Evolutionary conservation across 805 yeast species (phyloP), one percentile per base, ranked within the genome.

Genomic region (Zygosaccharomyces lentus): DNA sequence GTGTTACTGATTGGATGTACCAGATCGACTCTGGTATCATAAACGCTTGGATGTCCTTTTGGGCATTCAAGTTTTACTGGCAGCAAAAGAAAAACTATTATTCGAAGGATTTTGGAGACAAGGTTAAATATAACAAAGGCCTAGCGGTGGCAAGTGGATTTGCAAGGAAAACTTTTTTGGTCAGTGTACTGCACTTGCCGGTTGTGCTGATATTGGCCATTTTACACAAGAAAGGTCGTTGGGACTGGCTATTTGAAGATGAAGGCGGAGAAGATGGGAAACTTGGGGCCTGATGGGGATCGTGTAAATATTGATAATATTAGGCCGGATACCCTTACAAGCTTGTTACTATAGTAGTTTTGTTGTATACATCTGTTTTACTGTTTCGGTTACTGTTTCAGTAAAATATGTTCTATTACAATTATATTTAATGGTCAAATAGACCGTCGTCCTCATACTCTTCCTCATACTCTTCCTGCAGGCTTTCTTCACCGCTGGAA

Each of bases 121-220:
- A 53, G 13, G 47, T 46, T 5, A 57, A 56, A 34, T 70, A 78
- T 5, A 65, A 72, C n/a, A 77, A 79, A 51, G 88, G 84, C 0
- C 56, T 83, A 41, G 70, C 73, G 17, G 50, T 74, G 43, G 87
- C 95, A 3, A 80, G 77, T 57, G 55, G 71, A 1, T 82, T 80
- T 63, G 98, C 99, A 1, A 81, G 86, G 49, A 84, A 83, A 62
- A 75, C 90, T 35, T 93, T 93, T 64, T 87, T 96, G 95, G 87
- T 95, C 32, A 84, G 96, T 23, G 96, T 93, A 1, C 80, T 91
- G 81, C 98, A 93, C 57, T 69, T 93, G 37, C 99, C 99, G 0
- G 90, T 85, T 0, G 84, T 95, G 12, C 70, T 93, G 44, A 83
- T 89, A 15, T 70, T 93, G 49, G 97, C 98, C 1, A 91, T 93